Evolutionary conservation across 257 asterid species (phyloP), one percentile per base, ranked within the genome.

Genomic region (Leonotis leonurus): DNA sequence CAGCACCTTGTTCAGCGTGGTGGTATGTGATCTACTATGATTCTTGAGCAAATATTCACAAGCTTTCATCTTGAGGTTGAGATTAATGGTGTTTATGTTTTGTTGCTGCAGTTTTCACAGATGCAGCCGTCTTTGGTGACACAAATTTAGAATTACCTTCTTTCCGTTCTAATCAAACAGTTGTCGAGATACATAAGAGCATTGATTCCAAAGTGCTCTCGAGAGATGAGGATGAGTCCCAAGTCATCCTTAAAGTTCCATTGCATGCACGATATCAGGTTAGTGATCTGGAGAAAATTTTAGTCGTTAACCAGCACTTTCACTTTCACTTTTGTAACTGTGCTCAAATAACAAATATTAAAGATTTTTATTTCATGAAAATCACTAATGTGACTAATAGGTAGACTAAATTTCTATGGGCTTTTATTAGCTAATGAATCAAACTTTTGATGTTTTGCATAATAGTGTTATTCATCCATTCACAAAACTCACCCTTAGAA

Each of bases 181-280:
- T 86, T 35, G 86, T 85, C 33, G 97, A 90, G 78, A 71, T 86
- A 56, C 98, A 89, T 75, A 56, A 81, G 73, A 65, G 68, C 72
- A 55, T 77, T 57, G 65, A 68, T 70, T 52, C 84, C 30, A 53
- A 33, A 3, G 52, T 65, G 68, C 32, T 69, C 7, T 60, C 84
- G 22, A 64, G 48, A 51, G 30, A 64, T 13, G 59, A 76, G 14
- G 64, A 64, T 69, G 76, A 73, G 44, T 62, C 65, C 54, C 84
- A 81, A 62, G 36, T 83, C 68, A 76, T 71, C 60, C 54, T 86
- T 40, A 67, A 73, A 65, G 82, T 89, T 53, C 95, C 97, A n/a
- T 72, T 92, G 43, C 99, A 92, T 64, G 93, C 95, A 1, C 88
- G 95, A 8, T 92, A 92, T 72, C 93, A 75, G 54, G 98, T 89